Conservation (phyloP, 352 stramenopile genomes). For the Phytopythium mirpurense region DNA sequence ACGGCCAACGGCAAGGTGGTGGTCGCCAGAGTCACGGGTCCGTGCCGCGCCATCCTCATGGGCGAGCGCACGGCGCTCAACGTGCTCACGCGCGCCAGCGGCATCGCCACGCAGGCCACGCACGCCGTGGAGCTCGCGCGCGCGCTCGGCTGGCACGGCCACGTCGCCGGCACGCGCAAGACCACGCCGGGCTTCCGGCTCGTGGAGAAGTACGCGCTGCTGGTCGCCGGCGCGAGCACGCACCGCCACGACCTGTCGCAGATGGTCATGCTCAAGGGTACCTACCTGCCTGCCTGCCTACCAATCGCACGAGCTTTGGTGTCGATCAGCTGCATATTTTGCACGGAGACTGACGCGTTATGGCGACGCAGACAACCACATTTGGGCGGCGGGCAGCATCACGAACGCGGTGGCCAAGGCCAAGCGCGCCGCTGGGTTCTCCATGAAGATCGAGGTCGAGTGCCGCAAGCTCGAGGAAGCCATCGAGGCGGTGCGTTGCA, state of each 20-base stretch:
- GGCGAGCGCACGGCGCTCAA: slow-evolving; percentile 98
- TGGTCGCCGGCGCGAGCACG: slow-evolving; percentile 93
- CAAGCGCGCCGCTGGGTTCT: slow-evolving; percentile 92
- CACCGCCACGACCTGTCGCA: slow-evolving; percentile 97
- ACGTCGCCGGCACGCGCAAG: slow-evolving; percentile 97
- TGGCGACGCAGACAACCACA: slow-evolving; percentile 91
- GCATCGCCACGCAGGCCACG: slow-evolving; percentile 90
- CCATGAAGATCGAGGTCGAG: slow-evolving; percentile 99
- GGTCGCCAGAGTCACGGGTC: slow-evolving; percentile 93
- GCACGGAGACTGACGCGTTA: no score
- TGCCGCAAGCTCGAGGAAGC: slow-evolving; percentile 93
- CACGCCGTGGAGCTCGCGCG: slow-evolving; percentile 63
- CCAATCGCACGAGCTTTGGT: no score
- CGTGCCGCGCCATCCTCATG: slow-evolving; percentile 91
- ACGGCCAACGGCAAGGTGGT: slow-evolving; percentile 74
- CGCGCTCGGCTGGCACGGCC: slow-evolving; percentile 85
- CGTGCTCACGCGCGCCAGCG: slow-evolving; percentile 93
- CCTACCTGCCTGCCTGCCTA: no score
- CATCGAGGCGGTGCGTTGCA: slow-evolving; percentile 76
- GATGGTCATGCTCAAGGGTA: slow-evolving; percentile 99
- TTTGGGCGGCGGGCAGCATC: slow-evolving; percentile 95
- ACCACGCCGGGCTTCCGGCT: slow-evolving; percentile 97
- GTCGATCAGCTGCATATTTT: no score
- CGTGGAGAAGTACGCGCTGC: slow-evolving; percentile 98
- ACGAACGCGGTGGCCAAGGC: slow-evolving; percentile 92